A percentile compares a stretch with the other conserved stretches of the same genome.
phyloP scores from a whole-genome alignment of 176 grass and related monocot genomes.

The Pharus latifolius region DNA sequence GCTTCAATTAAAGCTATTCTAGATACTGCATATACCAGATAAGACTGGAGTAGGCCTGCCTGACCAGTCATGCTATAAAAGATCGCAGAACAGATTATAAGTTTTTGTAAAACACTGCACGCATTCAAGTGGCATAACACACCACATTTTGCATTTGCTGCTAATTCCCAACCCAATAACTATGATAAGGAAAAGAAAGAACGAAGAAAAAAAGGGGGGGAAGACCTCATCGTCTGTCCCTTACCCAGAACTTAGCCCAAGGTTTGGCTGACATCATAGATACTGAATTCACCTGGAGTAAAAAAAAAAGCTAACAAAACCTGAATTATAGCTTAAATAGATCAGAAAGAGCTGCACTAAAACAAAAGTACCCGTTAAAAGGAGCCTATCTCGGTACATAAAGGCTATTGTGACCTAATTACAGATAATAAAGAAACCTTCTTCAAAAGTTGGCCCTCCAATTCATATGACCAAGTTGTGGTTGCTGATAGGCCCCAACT shows the following conservation, averaged over 20 bases:
- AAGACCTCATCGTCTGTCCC: not conserved
- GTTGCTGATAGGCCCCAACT: constrained; percentile 67
- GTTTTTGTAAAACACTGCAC: no score
- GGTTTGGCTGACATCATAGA: constrained; percentile 35
- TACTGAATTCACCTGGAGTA: constrained; percentile 25
- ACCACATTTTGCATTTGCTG: not conserved
- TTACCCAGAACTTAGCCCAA: constrained; percentile 17
- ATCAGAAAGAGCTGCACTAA: constrained; percentile 60
- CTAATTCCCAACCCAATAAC: not conserved
- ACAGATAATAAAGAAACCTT: constrained; percentile 55
- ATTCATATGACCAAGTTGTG: constrained; percentile 62
- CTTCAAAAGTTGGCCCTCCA: constrained; percentile 65
- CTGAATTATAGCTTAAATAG: constrained; percentile 51
- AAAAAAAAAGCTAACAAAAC: constrained; percentile 42
- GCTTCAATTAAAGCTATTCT: not conserved
- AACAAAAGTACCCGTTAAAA: constrained; percentile 52
- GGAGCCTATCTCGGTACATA: constrained; percentile 57
- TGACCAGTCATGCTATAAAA: not conserved
- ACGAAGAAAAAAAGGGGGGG: not conserved
- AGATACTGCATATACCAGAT: no score
- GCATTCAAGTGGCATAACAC: not conserved
- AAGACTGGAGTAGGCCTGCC: no score
- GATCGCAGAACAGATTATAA: not conserved
- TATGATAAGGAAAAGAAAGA: not conserved
- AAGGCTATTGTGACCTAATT: constrained; percentile 65